Percentiles rank a stretch among this genome's conserved stretches.
These are phyloP conservation scores for Pseudogymnoascus sp. DNA, from an alignment of 2,329 filamentous ascomycete genomes.

Conservation along the genomic window DNA sequence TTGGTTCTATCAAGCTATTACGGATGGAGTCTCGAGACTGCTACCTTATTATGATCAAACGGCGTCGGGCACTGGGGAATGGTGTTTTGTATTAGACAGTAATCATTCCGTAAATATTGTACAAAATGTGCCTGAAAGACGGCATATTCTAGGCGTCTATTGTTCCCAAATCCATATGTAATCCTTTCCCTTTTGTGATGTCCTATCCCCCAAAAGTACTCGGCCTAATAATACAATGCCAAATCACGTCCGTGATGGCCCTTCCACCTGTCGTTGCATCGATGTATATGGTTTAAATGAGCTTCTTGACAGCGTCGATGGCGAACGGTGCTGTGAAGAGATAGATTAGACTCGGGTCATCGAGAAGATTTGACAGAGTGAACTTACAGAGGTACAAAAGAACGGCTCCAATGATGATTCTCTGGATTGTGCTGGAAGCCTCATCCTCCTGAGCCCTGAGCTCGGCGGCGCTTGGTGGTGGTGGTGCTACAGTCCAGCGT, in stretches of 20 bases:
- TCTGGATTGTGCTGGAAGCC: constrained; percentile 59
- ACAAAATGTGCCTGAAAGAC: constrained; percentile 3
- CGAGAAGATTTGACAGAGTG: constrained; percentile 6
- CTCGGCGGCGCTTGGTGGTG: constrained; percentile 62
- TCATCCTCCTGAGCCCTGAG: constrained; percentile 60
- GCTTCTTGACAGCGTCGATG: constrained; percentile 44
- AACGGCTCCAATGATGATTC: constrained; percentile 55
- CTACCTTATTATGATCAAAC: neutral
- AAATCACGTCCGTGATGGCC: constrained; percentile 7
- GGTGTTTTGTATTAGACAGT: constrained; percentile 7
- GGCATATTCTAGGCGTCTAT: neutral
- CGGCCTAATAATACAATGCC: constrained; percentile 3
- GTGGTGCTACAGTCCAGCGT: constrained; percentile 40
- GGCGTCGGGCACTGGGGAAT: constrained; percentile 2
- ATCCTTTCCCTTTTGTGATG: constrained; percentile 2
- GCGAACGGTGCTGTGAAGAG: constrained; percentile 43
- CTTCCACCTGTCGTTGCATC: neutral
- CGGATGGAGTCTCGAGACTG: neutral
- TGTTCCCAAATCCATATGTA: neutral
- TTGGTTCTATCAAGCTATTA: neutral
- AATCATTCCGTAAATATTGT: constrained; percentile 9
- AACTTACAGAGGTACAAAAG: constrained; percentile 69
- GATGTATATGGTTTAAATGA: constrained; percentile 31
- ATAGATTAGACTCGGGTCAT: constrained; percentile 5
- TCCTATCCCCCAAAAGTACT: neutral